Evolutionary conservation across 805 yeast species (phyloP), one percentile per base, ranked within the genome.

Genomic region (Millerozyma acaciae): DNA sequence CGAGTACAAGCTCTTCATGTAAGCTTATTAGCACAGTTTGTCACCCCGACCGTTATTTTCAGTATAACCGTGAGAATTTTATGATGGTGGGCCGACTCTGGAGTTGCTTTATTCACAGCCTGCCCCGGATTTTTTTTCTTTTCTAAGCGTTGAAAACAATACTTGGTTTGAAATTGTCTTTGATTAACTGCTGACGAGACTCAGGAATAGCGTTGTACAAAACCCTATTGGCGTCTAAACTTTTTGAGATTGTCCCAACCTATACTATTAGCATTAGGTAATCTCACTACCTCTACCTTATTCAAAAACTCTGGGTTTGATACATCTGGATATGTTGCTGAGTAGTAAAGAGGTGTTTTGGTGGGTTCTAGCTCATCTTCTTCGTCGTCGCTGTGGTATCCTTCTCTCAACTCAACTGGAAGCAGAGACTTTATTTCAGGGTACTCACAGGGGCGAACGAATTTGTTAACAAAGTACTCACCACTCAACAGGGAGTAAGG

Each of bases 241-340:
- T 62, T 63, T 33, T 57, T 50, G 29, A 66, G 43, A 37, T 66
- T 66, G 35, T 64, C 72, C 73, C 73, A 66, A 3, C 63, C 73
- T 26, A 66, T 34, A 9, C 61, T 46, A 38, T 66, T 66, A 23
- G 68, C 60, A 43, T 66, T 66, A 2, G 73, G 73, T 25, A 66
- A 52, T 45, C 63, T 65, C 12, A 66, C 45, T 9, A 66, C 51
- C 38, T 66, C 73, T 21, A 65, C 45, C 39, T 56, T 61, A 30
- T 56, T 62, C 31, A 64, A 50, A 8, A 51, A 30, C 28, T 62
- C 64, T 0, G 70, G 61, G 27, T 58, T 55, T 14, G 41, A 40
- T 6, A 42, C 34, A 31, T 62, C 67, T 1, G 65, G 53, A 33
- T 51, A 51, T 14, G 56, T 43, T 3, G 60, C 48, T 16, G 55